Evolutionary conservation across 768 basidiomycete species (phyloP).

Genomic region (Amanita inopinata): DNA sequence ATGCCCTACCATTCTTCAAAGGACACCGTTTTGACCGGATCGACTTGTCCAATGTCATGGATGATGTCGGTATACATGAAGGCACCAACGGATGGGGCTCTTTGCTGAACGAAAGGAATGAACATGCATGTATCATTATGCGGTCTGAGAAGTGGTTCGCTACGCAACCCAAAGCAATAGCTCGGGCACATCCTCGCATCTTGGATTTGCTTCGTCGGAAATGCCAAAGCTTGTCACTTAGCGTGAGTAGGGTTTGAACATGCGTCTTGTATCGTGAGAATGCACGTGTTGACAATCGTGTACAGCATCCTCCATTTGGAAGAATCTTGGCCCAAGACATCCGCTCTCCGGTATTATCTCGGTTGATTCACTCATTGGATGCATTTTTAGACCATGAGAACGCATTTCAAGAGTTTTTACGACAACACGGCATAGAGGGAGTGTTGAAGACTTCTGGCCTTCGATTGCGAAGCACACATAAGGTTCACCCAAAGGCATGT

Average conservation of each 20-base stretch:
- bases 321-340: constrained; percentile 19
- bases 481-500: constrained; percentile 27
- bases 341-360: constrained; percentile 25
- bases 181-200: constrained; percentile 23
- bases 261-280: background rate
- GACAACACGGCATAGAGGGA: constrained; percentile 15
- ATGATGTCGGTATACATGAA: constrained; percentile 21
- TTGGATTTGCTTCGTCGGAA: constrained; percentile 26
- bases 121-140: constrained; percentile 25
- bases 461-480: constrained; percentile 19
- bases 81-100: constrained; percentile 28
- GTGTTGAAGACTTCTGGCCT: constrained; percentile 19
- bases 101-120: constrained; percentile 25
- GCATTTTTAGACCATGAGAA: constrained; percentile 30
- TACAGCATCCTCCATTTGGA: constrained; percentile 19
- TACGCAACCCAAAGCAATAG: constrained; percentile 20
- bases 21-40: constrained; percentile 30
- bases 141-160: constrained; percentile 29
- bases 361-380: constrained; percentile 28
- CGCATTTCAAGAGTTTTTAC: constrained; percentile 25
- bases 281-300: background rate
- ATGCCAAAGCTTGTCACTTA: constrained; percentile 14
- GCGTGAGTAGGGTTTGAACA: background rate
- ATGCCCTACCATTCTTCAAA: constrained; percentile 26
- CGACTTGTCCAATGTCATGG: constrained; percentile 27